phyloP scores from a whole-genome alignment of 2,329 filamentous ascomycete species.

The Aspergillus tubingensis region DNA sequence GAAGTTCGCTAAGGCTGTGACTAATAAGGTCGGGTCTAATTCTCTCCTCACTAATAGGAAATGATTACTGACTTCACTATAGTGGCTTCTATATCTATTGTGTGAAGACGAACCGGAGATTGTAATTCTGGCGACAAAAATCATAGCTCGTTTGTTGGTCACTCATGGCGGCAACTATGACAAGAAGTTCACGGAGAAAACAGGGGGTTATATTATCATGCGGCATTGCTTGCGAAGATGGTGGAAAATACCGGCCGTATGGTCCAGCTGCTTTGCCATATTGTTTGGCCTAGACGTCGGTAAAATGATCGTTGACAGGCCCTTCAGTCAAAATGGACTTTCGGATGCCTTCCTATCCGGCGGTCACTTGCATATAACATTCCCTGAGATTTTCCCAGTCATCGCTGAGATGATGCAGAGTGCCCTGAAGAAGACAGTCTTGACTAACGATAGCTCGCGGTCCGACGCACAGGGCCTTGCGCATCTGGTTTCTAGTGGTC shows the following conservation, averaged over 20 bases:
- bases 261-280: constrained; percentile 86
- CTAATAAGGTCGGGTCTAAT: constrained; percentile 71
- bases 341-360: constrained; percentile 66
- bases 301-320: constrained; percentile 69
- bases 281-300: constrained; percentile 82
- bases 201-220: constrained; percentile 85
- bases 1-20: constrained; percentile 91
- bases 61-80: constrained; percentile 15
- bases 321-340: constrained; percentile 74
- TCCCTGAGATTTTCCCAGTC: constrained; percentile 76
- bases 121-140: constrained; percentile 76
- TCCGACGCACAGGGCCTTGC: constrained; percentile 40
- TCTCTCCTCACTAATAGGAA: neutral
- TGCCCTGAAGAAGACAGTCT: constrained; percentile 67
- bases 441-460: constrained; percentile 64
- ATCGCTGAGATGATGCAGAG: constrained; percentile 86
- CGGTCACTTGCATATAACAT: constrained; percentile 65
- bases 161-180: constrained; percentile 79
- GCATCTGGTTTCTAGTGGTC: constrained; percentile 13
- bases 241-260: constrained; percentile 83
- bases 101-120: constrained; percentile 83
- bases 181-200: constrained; percentile 81
- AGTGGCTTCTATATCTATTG: constrained; percentile 91
- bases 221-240: constrained; percentile 77
- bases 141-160: constrained; percentile 81